A percentile compares a stretch with the other conserved stretches of the same genome.
These are phyloP conservation scores for Ceratocystis colombiana DNA, from an alignment of 2,329 filamentous ascomycete genomes.

Conservation along the genomic window DNA sequence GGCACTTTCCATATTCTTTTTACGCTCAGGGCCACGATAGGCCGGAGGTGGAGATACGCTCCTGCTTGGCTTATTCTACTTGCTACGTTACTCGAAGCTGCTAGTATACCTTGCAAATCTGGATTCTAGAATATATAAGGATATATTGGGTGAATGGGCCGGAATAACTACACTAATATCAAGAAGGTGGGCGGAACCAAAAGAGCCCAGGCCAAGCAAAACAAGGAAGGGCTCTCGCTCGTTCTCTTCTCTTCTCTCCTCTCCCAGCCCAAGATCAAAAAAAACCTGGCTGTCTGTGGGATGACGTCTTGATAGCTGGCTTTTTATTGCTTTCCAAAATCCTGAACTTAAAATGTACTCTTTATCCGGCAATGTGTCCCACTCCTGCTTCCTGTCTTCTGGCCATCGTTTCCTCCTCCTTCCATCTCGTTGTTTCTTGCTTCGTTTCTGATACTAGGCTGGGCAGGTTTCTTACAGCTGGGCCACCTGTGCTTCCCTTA, in stretches of 20 bases:
- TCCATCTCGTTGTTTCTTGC: background rate
- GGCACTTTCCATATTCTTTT: too few relatives aligned
- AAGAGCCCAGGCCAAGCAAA: too few relatives aligned
- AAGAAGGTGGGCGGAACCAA: too few relatives aligned
- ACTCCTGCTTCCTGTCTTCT: background rate
- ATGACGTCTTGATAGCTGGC: background rate
- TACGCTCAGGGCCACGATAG: too few relatives aligned
- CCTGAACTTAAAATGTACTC: slow-evolving; percentile 10
- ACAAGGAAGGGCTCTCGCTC: background rate
- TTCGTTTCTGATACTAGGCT: background rate
- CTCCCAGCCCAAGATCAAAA: background rate
- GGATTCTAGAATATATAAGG: too few relatives aligned
- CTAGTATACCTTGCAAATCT: too few relatives aligned
- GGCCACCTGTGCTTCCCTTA: background rate
- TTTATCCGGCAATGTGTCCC: background rate
- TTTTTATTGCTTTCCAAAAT: background rate
- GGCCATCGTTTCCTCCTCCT: background rate
- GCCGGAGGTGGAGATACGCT: background rate
- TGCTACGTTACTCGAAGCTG: too few relatives aligned
- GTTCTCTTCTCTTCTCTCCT: background rate
- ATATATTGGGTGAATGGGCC: too few relatives aligned
- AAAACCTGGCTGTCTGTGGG: background rate
- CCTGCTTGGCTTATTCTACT: background rate
- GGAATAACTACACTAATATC: too few relatives aligned
- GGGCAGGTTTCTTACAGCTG: background rate